phyloP scores from a whole-genome alignment of 331 rosid genomes.

The Ulmus americana region DNA sequence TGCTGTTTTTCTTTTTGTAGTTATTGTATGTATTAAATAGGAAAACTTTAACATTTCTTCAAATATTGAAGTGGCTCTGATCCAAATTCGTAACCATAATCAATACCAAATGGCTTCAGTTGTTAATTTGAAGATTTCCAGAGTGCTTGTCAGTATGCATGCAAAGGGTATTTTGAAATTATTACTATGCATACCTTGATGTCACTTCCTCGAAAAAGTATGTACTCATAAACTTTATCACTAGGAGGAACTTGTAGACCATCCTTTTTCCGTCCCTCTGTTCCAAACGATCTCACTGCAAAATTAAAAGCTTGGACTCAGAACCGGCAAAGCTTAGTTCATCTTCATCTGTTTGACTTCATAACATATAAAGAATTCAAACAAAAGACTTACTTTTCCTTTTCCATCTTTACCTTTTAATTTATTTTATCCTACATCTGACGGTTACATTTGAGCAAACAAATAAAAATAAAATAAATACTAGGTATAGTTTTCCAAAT shows the following conservation, averaged over 20 bases:
- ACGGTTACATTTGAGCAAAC: too few relatives aligned
- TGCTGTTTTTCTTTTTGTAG: too few relatives aligned
- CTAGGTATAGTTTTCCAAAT: too few relatives aligned
- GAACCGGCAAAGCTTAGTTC: neutral
- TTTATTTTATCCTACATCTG: too few relatives aligned
- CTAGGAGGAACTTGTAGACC: slow-evolving; percentile 75
- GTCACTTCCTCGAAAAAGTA: slow-evolving; percentile 88
- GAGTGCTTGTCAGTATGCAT: neutral
- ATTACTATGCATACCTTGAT: slow-evolving; percentile 55
- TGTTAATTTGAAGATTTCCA: neutral
- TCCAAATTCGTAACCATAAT: neutral
- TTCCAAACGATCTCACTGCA: slow-evolving; percentile 59
- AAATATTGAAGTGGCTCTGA: neutral
- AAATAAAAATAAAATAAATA: too few relatives aligned
- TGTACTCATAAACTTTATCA: slow-evolving; percentile 77
- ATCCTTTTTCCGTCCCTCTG: slow-evolving; percentile 95
- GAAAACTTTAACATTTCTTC: too few relatives aligned
- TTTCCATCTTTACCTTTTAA: too few relatives aligned
- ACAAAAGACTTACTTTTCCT: too few relatives aligned
- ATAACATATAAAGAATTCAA: too few relatives aligned
- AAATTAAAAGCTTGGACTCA: neutral
- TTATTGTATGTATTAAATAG: too few relatives aligned
- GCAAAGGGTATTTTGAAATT: neutral
- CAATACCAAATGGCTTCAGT: neutral
- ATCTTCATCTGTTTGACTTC: too few relatives aligned